A percentile compares a stretch with the other conserved stretches of the same genome.
Conservation (phyloP, 208 protist genomes). For the Trypanosomatidae sp. region DNA sequence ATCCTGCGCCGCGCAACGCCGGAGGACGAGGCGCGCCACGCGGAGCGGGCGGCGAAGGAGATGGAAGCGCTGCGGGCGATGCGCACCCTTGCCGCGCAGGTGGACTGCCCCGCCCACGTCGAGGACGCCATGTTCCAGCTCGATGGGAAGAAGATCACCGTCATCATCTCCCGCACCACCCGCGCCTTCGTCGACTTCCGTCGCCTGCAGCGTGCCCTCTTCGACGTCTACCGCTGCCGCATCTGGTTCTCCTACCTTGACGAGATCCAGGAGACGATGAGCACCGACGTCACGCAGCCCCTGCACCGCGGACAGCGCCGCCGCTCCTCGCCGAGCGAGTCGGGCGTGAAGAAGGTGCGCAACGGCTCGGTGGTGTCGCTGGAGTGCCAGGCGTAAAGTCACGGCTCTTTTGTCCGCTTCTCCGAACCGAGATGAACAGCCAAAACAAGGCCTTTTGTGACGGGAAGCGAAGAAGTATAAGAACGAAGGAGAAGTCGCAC, state of each 20-base stretch:
- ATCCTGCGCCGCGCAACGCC: slow-evolving; percentile 39
- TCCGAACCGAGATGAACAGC: too few species aligned
- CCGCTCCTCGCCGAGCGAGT: slow-evolving; percentile 5
- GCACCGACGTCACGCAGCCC: slow-evolving; percentile 45
- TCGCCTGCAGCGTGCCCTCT: slow-evolving; percentile 67
- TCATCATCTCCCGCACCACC: slow-evolving; percentile 56
- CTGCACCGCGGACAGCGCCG: slow-evolving; percentile 23
- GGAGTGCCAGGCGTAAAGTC: too few species aligned
- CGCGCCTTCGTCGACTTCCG: slow-evolving; percentile 76
- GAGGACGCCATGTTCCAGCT: slow-evolving; percentile 77
- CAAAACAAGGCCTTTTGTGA: too few species aligned
- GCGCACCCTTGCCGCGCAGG: too few species aligned
- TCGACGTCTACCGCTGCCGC: slow-evolving; percentile 76
- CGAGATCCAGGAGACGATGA: slow-evolving; percentile 70
- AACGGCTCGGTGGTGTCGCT: too few species aligned
- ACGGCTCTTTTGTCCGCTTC: too few species aligned
- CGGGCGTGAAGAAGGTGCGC: slow-evolving; percentile 2
- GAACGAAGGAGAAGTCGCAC: too few species aligned
- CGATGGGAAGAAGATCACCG: slow-evolving; percentile 78
- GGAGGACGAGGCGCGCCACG: slow-evolving; percentile 43
- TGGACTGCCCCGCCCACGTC: slow-evolving; percentile 44
- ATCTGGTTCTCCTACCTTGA: slow-evolving; percentile 84
- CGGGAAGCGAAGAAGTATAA: too few species aligned
- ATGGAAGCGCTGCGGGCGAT: slow-evolving; percentile 54
- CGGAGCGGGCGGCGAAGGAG: slow-evolving; percentile 39